Evolutionary conservation across 2,329 filamentous ascomycete genomes (phyloP).

Genomic region (Neurospora crassa): DNA sequence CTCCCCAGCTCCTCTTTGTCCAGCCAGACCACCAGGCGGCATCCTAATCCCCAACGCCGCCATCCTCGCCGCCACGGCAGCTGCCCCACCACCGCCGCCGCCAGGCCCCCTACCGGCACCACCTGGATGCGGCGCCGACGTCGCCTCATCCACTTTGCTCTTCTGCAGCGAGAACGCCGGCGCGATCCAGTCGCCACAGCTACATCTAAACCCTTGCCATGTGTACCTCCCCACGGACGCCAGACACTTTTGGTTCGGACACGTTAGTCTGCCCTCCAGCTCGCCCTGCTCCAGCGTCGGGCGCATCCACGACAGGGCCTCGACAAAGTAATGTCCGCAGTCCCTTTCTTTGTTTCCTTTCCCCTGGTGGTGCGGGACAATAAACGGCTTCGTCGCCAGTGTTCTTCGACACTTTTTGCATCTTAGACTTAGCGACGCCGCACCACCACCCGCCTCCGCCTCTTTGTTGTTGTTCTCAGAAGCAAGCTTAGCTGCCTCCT

Average conservation of each 20-base stretch:
- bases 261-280: conserved; percentile 75
- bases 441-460: conserved; percentile 5
- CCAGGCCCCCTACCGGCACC: neutral
- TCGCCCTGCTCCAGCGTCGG: conserved; percentile 69
- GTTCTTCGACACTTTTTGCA: conserved; percentile 84
- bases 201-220: conserved; percentile 93
- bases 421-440: conserved; percentile 50
- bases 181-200: conserved; percentile 81
- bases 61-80: conserved; percentile 18
- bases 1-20: neutral
- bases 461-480: too few relatives aligned
- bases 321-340: conserved; percentile 84
- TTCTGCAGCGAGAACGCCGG: conserved; percentile 82
- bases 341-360: conserved; percentile 12
- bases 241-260: conserved; percentile 68
- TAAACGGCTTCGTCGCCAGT: conserved; percentile 47
- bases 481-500: conserved; percentile 32
- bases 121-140: neutral
- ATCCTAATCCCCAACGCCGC: conserved; percentile 40
- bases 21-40: conserved; percentile 33
- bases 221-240: conserved; percentile 86
- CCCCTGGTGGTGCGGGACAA: conserved; percentile 58
- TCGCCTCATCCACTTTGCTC: conserved; percentile 67
- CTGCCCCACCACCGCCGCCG: conserved; percentile 1
- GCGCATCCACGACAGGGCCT: conserved; percentile 93